Evolutionary conservation across 2,329 filamentous ascomycete species (phyloP), one percentile per base, ranked within the genome.

Genomic region (Penicillium corylophilum): DNA sequence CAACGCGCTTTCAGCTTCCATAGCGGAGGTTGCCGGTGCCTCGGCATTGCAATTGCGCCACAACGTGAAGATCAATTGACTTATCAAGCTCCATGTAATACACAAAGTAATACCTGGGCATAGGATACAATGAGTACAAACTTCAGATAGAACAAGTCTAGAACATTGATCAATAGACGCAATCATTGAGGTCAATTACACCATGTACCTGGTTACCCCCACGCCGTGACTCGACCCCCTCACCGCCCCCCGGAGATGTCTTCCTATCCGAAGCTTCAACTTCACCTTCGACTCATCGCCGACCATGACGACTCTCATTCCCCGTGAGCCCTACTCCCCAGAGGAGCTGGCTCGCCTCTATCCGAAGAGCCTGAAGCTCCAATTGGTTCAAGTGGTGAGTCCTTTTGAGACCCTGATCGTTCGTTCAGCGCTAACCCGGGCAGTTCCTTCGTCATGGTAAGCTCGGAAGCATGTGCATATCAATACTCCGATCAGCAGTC

Each of bases 291-390:
- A 56, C 51, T 50, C 46, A 52, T 50, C 48, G 41, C 45, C 24
- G 46, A 46, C 36, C 33, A 97, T 97, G 93, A 88, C 92, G 12
- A 87, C 87, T 36, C 80, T 95, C 40, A 74, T 81, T 40, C 89
- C 89, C 44, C 84, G 90, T 51, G 77, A 82, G 50, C 84, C 89
- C 0, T 97, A 97, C 76, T 85, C 87, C 40, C 77, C 85, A 60
- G 86, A 89, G 53, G 92, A 97, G 80, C 83, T 97, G 44, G 78
- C 81, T 39, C 77, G 79, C 64, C 85, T 97, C 53, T 99, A 96
- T 75, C 94, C 94, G 1, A 74, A 84, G 49, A 78, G 82, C 40
- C 79, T 99, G 53, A 82, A 93, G 69, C 83, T 99, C 31, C 88
- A 94, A 69, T 84, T 94, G 54, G 94, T 97, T 44, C 94, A 99